phyloP scores from a whole-genome alignment of 495 filamentous ascomycete species.

The Staphylotrichum longicolle region DNA sequence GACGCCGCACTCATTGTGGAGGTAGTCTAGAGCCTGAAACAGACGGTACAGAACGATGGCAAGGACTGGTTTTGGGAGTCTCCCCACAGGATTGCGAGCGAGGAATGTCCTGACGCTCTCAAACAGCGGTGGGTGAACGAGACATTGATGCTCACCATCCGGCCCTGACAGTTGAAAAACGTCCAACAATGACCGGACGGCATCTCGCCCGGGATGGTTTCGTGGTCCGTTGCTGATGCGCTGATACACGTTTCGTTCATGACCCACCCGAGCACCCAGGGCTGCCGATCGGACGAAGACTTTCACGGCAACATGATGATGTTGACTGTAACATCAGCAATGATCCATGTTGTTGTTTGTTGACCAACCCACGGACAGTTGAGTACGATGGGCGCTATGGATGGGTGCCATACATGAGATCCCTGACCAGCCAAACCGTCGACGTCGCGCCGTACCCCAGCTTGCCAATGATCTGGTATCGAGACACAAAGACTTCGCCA shows the following conservation, averaged over 20 bases:
- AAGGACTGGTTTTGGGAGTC: slow-evolving; percentile 32
- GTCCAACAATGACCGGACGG: slow-evolving; percentile 43
- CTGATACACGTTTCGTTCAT: slow-evolving; percentile 43
- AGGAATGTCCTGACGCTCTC: slow-evolving; percentile 36
- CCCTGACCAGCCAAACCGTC: slow-evolving; percentile 54
- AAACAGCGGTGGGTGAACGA: slow-evolving; percentile 46
- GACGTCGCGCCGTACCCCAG: slow-evolving; percentile 54
- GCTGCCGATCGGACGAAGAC: slow-evolving; percentile 35
- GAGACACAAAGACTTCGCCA: slow-evolving; percentile 46
- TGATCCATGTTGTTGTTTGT: too few relatives aligned
- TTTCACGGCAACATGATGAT: slow-evolving; percentile 45
- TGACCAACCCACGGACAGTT: too few relatives aligned
- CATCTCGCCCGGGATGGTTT: slow-evolving; percentile 37
- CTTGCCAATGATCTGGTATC: slow-evolving; percentile 52
- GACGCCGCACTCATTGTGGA: slow-evolving; percentile 42
- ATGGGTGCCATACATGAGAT: slow-evolving; percentile 37
- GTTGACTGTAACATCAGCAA: slow-evolving; percentile 23
- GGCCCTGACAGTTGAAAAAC: slow-evolving; percentile 40
- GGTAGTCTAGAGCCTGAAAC: slow-evolving; percentile 42
- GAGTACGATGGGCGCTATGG: too few relatives aligned
- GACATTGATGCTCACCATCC: slow-evolving; percentile 43
- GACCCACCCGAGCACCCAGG: slow-evolving; percentile 22
- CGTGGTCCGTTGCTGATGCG: slow-evolving; percentile 31
- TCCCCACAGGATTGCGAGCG: slow-evolving; percentile 31
- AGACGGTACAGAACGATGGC: slow-evolving; percentile 36